These are phyloP conservation scores for Rutstroemia sp. DNA, from an alignment of 2,329 filamentous ascomycete species.

Conservation along the genomic window DNA sequence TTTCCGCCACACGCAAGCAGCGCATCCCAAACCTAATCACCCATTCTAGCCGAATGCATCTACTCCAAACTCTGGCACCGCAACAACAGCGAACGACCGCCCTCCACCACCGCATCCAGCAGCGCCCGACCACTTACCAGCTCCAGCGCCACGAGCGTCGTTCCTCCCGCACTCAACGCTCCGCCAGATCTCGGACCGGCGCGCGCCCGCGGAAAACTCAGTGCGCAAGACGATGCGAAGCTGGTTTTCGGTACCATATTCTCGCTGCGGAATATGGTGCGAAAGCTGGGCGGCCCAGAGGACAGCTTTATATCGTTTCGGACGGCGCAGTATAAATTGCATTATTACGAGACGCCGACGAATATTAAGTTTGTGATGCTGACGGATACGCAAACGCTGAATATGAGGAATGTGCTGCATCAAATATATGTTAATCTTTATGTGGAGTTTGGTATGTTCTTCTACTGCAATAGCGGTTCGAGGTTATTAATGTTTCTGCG, in stretches of 20 bases:
- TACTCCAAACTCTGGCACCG: constrained; percentile 77
- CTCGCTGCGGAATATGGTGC: constrained; percentile 91
- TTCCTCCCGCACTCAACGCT: constrained; percentile 16
- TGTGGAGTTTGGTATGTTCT: constrained; percentile 77
- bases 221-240: constrained; percentile 79
- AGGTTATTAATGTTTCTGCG: constrained; percentile 3
- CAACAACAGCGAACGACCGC: constrained; percentile 24
- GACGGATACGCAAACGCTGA: constrained; percentile 81
- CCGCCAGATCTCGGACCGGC: constrained; percentile 24
- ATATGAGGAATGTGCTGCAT: constrained; percentile 89
- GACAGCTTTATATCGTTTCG: constrained; percentile 92
- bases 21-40: constrained; percentile 10
- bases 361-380: constrained; percentile 96
- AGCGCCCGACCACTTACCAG: constrained; percentile 41
- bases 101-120: constrained; percentile 33
- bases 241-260: constrained; percentile 96
- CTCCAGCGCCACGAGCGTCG: constrained; percentile 38
- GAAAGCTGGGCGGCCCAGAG: constrained; percentile 87
- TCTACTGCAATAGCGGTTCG: constrained; percentile 10
- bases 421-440: constrained; percentile 99
- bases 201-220: constrained; percentile 27
- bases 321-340: constrained; percentile 92
- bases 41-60: constrained; percentile 78
- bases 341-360: constrained; percentile 97
- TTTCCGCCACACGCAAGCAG: not conserved